Base-by-base conservation (phyloP, 192 early-diverging fungal species). In the Rhizoclosmatium sp. region DNA sequence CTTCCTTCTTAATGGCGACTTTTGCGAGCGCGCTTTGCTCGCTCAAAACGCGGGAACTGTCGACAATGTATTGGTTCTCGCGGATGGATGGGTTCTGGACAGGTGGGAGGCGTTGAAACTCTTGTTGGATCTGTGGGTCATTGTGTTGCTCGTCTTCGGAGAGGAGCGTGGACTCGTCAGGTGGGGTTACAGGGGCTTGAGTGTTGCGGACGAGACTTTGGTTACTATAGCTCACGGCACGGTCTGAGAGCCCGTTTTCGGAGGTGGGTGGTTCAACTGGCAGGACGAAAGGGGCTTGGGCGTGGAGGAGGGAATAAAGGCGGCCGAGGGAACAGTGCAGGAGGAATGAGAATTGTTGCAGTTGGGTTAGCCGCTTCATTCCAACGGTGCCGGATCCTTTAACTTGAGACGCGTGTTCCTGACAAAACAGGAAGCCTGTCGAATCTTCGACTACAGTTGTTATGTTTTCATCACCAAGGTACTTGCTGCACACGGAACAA, bases 291-390 rank as follows among this genome's bases (percentile, higher is more conserved):
- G 31, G 31, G 31, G 82, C 71, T 69, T 80, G 73, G 56, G 83
- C 80, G 54, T 93, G 89, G 40, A 99, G 85, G 54, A 95, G 80
- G 40, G 87, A 89, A 76, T 94, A 96, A 40, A 99, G 86, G 39
- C 94, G 86, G 67, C 91, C 91, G 59, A 98, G 84, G 21, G 93
- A 94, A 23, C 94, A 92, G 7, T 92, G 89, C 83, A 99, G 84
- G 47, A 96, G 81, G 82, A 95, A 98, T 59, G 92, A 91, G 83
- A 97, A 97, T 86, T 98, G 95, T 75, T 96, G 89, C 56, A 99
- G 85, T 78, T 96, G 93, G 7, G 97, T 92, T 2, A 98, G 90
- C 80, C 89, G 83, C 75, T 90, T 87, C 73, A 95, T 92, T 7
- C 40, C 65, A 40, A 80, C 67, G 2, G 9, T 47, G 7, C 72